Evolutionary conservation across 139 green algal species (phyloP).

Genomic region (Chlamydomonas urium): DNA sequence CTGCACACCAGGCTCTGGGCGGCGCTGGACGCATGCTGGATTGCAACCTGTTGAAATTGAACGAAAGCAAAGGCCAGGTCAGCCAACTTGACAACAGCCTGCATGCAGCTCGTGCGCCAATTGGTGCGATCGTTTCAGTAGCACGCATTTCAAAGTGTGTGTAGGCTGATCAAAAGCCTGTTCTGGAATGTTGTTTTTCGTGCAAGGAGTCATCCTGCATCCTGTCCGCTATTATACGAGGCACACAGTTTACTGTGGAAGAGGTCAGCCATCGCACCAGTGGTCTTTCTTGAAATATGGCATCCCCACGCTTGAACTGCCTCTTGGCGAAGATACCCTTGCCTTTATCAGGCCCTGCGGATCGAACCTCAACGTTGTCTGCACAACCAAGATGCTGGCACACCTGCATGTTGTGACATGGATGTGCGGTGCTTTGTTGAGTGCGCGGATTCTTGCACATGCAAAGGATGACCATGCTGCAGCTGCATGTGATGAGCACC

Average conservation of each 20-base stretch:
- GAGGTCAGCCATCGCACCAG: background rate
- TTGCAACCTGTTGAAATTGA: constrained; percentile 13
- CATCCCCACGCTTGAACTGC: background rate
- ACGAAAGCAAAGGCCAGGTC: background rate
- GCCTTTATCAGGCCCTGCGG: background rate
- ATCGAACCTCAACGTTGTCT: background rate
- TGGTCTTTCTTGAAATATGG: background rate
- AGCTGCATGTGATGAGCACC: too few relatives aligned
- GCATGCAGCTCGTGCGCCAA: too few relatives aligned
- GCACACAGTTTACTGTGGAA: background rate
- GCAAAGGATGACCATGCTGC: too few relatives aligned
- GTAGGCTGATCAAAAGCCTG: background rate
- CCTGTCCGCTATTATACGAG: background rate
- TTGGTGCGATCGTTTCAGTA: too few relatives aligned
- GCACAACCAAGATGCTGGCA: too few relatives aligned
- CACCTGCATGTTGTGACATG: too few relatives aligned
- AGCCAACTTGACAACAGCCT: background rate
- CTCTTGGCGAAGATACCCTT: constrained; percentile 1
- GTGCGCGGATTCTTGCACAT: too few relatives aligned
- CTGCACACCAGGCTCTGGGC: constrained; percentile 1
- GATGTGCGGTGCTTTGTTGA: too few relatives aligned
- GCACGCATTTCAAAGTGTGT: constrained; percentile 2
- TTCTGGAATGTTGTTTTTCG: background rate
- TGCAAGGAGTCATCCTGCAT: background rate
- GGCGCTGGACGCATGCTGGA: constrained; percentile 1